Percentiles rank a stretch among this genome's conserved stretches.
Evolutionary conservation across 768 basidiomycete species (phyloP).

Genomic region (Podaxis sp.): DNA sequence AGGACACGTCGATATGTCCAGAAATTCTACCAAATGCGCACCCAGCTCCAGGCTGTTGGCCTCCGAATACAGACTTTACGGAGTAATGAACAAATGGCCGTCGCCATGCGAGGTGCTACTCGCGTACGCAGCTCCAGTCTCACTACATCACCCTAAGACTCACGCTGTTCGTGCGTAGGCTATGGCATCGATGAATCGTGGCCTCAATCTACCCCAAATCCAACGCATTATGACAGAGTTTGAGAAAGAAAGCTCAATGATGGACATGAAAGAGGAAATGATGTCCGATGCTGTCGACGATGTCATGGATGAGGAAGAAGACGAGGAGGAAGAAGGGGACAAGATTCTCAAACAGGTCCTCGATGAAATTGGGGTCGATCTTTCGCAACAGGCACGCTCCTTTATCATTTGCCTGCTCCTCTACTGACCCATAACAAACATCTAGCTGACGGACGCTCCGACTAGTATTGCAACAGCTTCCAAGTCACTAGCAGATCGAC

Average conservation of each 20-base stretch:
- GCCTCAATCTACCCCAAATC: slow-evolving; percentile 92
- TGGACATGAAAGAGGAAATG: slow-evolving; percentile 99
- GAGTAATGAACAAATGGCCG: slow-evolving; percentile 99
- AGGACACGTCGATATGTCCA: slow-evolving; percentile 93
- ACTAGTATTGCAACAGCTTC: slow-evolving; percentile 64
- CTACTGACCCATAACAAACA: slow-evolving; percentile 5
- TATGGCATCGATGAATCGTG: slow-evolving; percentile 97
- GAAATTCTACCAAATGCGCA: slow-evolving; percentile 99
- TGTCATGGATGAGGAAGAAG: slow-evolving; percentile 95
- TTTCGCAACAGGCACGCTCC: slow-evolving; percentile 74
- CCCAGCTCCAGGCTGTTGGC: slow-evolving; percentile 94
- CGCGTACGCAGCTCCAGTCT: slow-evolving; percentile 57
- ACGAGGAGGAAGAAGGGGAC: slow-evolving; percentile 95
- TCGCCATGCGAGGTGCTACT: slow-evolving; percentile 98
- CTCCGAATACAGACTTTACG: slow-evolving; percentile 94
- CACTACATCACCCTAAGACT: slow-evolving; percentile 12
- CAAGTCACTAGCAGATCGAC: slow-evolving; percentile 60
- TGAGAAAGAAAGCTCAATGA: slow-evolving; percentile 94
- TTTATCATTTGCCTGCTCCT: neutral
- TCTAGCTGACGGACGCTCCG: slow-evolving; percentile 82
- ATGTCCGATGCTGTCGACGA: slow-evolving; percentile 99
- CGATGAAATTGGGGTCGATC: slow-evolving; percentile 92
- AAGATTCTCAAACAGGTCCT: slow-evolving; percentile 94
- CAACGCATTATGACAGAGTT: slow-evolving; percentile 98
- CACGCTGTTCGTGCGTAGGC: slow-evolving; percentile 54